phyloP scores from a whole-genome alignment of 805 yeast species.

The Metschnikowia picachoensis region DNA sequence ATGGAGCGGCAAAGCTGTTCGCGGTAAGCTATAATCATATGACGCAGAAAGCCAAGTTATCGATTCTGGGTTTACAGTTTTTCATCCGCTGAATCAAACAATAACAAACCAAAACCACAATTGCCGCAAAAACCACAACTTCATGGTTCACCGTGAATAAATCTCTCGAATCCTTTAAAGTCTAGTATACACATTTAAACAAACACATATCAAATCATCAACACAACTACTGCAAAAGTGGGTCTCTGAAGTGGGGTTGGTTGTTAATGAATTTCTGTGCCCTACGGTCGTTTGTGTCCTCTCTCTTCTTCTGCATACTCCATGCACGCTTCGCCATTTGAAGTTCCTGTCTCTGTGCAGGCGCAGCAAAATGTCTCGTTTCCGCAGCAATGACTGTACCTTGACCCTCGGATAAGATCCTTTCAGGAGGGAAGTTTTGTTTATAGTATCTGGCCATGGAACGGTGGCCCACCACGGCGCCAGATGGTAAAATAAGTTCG shows the following conservation, averaged over 20 bases:
- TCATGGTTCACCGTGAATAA: not conserved
- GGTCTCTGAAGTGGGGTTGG: slow-evolving; percentile 66
- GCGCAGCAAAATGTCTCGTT: slow-evolving; percentile 46
- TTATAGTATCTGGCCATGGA: slow-evolving; percentile 41
- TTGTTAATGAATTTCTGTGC: slow-evolving; percentile 71
- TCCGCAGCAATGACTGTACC: slow-evolving; percentile 48
- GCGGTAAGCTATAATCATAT: too few species aligned
- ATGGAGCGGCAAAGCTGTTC: too few species aligned
- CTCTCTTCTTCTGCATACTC: slow-evolving; percentile 49
- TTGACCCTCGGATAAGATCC: slow-evolving; percentile 38
- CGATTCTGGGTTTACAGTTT: too few species aligned
- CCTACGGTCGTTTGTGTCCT: slow-evolving; percentile 49
- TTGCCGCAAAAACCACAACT: too few species aligned
- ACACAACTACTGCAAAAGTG: slow-evolving; percentile 29
- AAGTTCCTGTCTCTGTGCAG: slow-evolving; percentile 37
- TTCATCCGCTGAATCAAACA: too few species aligned
- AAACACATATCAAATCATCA: not conserved
- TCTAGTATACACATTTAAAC: not conserved
- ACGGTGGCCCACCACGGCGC: slow-evolving; percentile 42
- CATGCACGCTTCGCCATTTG: slow-evolving; percentile 55
- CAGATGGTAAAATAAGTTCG: slow-evolving; percentile 40
- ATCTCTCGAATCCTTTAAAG: not conserved
- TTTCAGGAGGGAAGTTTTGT: slow-evolving; percentile 42
- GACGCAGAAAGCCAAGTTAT: too few species aligned
- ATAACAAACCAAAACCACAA: too few species aligned